Base-by-base conservation (phyloP, 1,139 yeast species). In the Zygosaccharomyces sapae region DNA sequence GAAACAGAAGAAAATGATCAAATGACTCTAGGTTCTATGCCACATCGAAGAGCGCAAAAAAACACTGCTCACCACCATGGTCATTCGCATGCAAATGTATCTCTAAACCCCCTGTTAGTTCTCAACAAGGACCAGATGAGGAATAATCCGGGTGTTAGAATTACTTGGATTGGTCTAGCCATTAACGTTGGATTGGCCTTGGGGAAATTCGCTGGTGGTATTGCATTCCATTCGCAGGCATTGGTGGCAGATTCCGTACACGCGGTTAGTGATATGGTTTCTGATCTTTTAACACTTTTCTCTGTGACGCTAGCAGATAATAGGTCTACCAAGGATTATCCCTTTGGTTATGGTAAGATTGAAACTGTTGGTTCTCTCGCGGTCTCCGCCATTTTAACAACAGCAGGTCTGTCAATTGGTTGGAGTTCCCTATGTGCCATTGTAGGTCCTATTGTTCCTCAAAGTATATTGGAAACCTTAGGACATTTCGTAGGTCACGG, bases 241-340 rank as follows among this genome's bases (percentile, higher is more conserved):
- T 75, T 92, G 50, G 67, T 90, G 36, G 98, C 98, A 0, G 98
- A 92, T 66, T 90, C 97, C 0, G 83, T 89, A 35, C 97, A 90
- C 67, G 90, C 97, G 1, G 74, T 87, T 12, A 83, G 95, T 44
- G 98, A 92, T 65, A 74, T 90, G 71, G 77, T 92, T 18, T 87
- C 96, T 8, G 98, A 92, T 66, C 77, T 90, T 46, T 71, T 92
- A 56, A 92, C 98, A 0, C 71, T 92, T 49, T 85, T 92, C 3
- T 90, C 98, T 1, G 96, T 92, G 19, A 82, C 87, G 38, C 80
- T 86, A 43, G 84, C 95, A 2, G 68, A 77, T 8, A 79, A 78
- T 53, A 74, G 79, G n/a, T 88, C 96, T 1, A 72, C 80, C 18
- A 66, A 72, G 5, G 65, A 71, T 22, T 92, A 80, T 63, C 97